Evolutionary conservation across 495 filamentous ascomycete genomes (phyloP).

Genomic region (Neurospora intermedia): DNA sequence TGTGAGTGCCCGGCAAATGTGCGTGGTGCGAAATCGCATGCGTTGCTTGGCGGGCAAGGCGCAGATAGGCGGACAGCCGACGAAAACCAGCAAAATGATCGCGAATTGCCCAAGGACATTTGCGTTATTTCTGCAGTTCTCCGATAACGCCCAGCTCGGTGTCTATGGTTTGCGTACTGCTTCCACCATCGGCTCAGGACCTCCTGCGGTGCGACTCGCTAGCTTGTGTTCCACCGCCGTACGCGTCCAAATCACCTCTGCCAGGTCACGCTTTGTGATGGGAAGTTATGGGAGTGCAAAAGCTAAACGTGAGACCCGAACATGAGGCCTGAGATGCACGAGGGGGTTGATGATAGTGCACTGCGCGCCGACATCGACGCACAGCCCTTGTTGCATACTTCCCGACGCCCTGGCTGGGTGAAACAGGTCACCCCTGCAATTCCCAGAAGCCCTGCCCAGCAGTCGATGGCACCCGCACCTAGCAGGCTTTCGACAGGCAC

Average conservation of each 20-base stretch:
- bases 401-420: constrained; percentile 26
- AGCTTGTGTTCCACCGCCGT: constrained; percentile 1
- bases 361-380: constrained; percentile 16
- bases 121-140: constrained; percentile 16
- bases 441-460: constrained; percentile 19
- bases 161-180: background rate
- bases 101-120: constrained; percentile 1
- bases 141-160: constrained; percentile 2
- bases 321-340: background rate
- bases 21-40: constrained; percentile 7
- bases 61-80: constrained; percentile 1
- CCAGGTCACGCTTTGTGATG: constrained; percentile 1
- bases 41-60: constrained; percentile 2
- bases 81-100: constrained; percentile 1
- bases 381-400: constrained; percentile 23
- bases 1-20: constrained; percentile 3
- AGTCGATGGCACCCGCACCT: constrained; percentile 10
- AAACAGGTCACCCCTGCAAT: constrained; percentile 29
- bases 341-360: constrained; percentile 10
- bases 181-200: constrained; percentile 14
- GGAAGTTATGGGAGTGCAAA: background rate
- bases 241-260: background rate
- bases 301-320: background rate
- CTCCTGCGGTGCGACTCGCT: constrained; percentile 2
- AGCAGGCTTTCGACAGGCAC: constrained; percentile 24